These are phyloP conservation scores for Acrocalymma vagum DNA, from an alignment of 2,329 filamentous ascomycete genomes.

Conservation along the genomic window DNA sequence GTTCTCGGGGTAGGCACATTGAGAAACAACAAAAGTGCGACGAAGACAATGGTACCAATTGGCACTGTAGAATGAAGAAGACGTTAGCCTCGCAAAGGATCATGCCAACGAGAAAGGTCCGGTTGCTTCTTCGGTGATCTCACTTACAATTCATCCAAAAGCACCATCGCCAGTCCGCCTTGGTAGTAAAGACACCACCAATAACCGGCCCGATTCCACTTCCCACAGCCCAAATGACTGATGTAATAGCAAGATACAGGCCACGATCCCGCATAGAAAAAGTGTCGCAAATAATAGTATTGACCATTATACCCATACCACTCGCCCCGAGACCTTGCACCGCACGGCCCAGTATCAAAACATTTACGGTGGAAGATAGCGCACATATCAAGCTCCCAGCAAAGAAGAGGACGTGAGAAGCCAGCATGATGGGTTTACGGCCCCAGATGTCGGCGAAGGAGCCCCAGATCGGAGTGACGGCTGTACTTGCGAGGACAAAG, in stretches of 20 bases:
- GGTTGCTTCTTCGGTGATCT: too few species aligned
- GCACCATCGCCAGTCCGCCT: conserved; percentile 55
- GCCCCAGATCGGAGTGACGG: conserved; percentile 72
- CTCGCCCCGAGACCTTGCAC: conserved; percentile 61
- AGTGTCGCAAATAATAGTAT: conserved; percentile 61
- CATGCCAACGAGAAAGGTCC: too few species aligned
- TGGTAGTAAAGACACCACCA: conserved; percentile 55
- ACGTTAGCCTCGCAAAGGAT: neutral
- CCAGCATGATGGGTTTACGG: conserved; percentile 58
- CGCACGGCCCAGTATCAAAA: conserved; percentile 60
- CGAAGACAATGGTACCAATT: conserved; percentile 54
- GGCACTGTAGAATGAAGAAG: conserved; percentile 60
- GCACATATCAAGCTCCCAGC: conserved; percentile 57
- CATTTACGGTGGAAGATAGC: conserved; percentile 52
- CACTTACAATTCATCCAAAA: conserved; percentile 30
- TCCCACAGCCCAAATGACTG: conserved; percentile 60
- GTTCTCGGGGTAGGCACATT: conserved; percentile 61
- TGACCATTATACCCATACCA: conserved; percentile 57
- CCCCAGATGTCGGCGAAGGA: conserved; percentile 63
- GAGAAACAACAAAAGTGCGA: conserved; percentile 57
- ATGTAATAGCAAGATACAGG: conserved; percentile 57
- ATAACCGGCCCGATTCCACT: conserved; percentile 58
- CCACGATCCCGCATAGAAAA: conserved; percentile 56
- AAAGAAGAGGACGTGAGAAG: conserved; percentile 57
- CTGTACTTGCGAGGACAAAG: conserved; percentile 72